Conservation (phyloP, 441 rosid species). For the Populus hybrid region DNA sequence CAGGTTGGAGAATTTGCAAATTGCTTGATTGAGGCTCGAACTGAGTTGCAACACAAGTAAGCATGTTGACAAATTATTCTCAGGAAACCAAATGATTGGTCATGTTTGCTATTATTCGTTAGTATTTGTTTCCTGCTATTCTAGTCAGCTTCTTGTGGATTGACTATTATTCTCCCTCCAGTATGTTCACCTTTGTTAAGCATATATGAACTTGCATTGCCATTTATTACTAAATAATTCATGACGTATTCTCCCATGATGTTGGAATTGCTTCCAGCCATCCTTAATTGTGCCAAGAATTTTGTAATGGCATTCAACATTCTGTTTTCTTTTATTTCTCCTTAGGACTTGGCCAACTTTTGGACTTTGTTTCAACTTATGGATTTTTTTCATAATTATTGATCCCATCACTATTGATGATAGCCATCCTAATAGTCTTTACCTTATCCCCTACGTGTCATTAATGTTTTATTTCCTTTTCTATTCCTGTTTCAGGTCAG, state of each 20-base stretch:
- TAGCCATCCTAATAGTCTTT: background rate
- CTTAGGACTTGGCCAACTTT: background rate
- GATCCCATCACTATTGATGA: background rate
- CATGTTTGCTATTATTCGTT: background rate
- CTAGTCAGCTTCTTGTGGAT: background rate
- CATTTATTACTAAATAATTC: background rate
- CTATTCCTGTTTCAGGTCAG: slow-evolving; percentile 43
- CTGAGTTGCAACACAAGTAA: slow-evolving; percentile 80
- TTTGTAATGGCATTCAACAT: background rate
- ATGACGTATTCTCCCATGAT: background rate
- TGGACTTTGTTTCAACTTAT: background rate
- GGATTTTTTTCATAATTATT: background rate
- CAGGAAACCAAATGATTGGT: slow-evolving; percentile 1
- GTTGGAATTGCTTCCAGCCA: background rate
- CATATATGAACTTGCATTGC: background rate
- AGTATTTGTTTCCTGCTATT: background rate
- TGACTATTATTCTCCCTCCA: background rate
- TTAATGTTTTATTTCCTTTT: background rate
- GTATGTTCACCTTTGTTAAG: background rate
- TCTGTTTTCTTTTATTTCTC: background rate
- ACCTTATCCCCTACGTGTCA: background rate
- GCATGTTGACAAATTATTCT: slow-evolving; percentile 24
- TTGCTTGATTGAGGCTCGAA: slow-evolving; percentile 75
- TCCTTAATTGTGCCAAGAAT: background rate
- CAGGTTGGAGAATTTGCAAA: slow-evolving; percentile 86